Percentiles rank a stretch among this genome's conserved stretches.
Evolutionary conservation across 805 yeast genomes (phyloP).

Genomic region (Yamadazyma phyllophila): DNA sequence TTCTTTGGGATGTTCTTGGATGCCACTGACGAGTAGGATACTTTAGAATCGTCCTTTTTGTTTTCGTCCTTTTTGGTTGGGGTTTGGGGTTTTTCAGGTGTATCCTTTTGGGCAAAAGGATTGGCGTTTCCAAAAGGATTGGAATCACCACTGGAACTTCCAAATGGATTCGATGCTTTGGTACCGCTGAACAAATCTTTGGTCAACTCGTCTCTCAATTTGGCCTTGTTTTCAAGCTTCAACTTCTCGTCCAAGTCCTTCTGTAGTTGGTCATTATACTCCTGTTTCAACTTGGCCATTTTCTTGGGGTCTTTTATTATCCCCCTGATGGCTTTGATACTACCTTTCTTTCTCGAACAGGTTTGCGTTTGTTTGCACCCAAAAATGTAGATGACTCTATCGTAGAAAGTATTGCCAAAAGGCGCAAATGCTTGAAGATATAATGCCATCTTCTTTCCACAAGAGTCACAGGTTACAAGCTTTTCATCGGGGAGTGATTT

Average conservation of each 20-base stretch:
- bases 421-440: constrained; percentile 82
- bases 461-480: constrained; percentile 61
- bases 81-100: constrained; percentile 6
- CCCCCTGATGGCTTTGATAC: constrained; percentile 76
- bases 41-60: constrained; percentile 10
- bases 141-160: constrained; percentile 6
- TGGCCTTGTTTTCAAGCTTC: constrained; percentile 43
- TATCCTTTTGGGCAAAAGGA: constrained; percentile 10
- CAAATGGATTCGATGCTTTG: constrained; percentile 40
- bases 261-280: constrained; percentile 25
- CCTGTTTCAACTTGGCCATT: constrained; percentile 39
- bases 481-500: constrained; percentile 55
- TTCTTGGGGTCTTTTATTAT: constrained; percentile 56
- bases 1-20: constrained; percentile 10
- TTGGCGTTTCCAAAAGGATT: constrained; percentile 19
- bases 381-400: constrained; percentile 78
- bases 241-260: constrained; percentile 40
- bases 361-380: constrained; percentile 54
- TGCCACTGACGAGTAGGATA: constrained; percentile 21
- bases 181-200: constrained; percentile 35
- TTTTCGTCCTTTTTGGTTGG: constrained; percentile 8
- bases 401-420: constrained; percentile 66
- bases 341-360: constrained; percentile 71
- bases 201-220: constrained; percentile 36
- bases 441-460: constrained; percentile 61